Conservation (phyloP, 2,329 filamentous ascomycete species). For the Pseudogymnoascus sp. region DNA sequence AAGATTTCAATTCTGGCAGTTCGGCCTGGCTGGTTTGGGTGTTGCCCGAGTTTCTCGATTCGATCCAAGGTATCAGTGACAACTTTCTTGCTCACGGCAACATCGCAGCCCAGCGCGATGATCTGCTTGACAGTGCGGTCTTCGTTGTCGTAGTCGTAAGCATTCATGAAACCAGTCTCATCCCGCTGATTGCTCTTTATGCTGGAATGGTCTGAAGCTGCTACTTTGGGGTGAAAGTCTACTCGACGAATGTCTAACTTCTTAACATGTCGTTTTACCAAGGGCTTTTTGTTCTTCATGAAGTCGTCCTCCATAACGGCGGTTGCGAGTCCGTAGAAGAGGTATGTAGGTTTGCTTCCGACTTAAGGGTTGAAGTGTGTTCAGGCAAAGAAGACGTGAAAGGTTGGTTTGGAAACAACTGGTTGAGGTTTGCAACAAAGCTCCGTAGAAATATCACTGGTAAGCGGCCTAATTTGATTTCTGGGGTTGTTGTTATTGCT, state of each 20-base stretch:
- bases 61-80: conserved; percentile 39
- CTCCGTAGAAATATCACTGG: background rate
- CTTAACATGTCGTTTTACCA: background rate
- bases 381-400: background rate
- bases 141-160: conserved; percentile 20
- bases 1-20: background rate
- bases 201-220: background rate
- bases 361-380: background rate
- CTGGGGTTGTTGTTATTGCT: background rate
- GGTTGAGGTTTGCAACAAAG: background rate
- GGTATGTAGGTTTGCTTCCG: background rate
- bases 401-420: background rate
- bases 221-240: background rate
- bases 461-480: background rate
- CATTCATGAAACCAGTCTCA: conserved; percentile 20
- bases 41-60: conserved; percentile 47
- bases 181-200: background rate
- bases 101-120: conserved; percentile 49
- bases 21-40: conserved; percentile 8
- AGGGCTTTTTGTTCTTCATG: background rate
- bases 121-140: conserved; percentile 46
- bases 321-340: background rate
- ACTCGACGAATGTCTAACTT: background rate
- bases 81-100: conserved; percentile 43
- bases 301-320: background rate